These are phyloP conservation scores for Colletotrichum zoysiae DNA, from an alignment of 2,329 filamentous ascomycete species.

Conservation along the genomic window DNA sequence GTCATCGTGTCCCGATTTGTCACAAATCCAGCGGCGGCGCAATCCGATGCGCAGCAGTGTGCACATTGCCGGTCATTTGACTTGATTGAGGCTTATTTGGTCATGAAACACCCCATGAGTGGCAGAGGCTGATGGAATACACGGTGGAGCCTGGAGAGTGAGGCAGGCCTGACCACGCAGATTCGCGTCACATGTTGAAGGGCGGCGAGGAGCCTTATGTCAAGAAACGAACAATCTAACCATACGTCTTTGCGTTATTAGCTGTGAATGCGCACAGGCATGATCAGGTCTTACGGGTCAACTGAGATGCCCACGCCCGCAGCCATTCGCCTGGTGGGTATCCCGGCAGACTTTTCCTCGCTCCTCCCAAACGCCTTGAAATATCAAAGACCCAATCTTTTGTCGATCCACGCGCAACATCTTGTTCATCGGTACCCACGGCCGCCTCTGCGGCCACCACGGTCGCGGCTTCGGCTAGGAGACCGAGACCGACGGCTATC, in stretches of 20 bases:
- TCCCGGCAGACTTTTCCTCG: constrained; percentile 30
- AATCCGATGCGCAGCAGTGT: background rate
- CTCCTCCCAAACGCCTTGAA: constrained; percentile 36
- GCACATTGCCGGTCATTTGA: constrained; percentile 3
- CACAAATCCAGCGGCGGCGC: background rate
- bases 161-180: constrained; percentile 5
- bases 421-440: constrained; percentile 30
- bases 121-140: background rate
- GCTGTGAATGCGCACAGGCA: constrained; percentile 32
- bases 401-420: background rate
- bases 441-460: constrained; percentile 7
- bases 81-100: background rate
- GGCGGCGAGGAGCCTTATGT: constrained; percentile 8
- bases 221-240: constrained; percentile 23
- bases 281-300: constrained; percentile 36
- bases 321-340: constrained; percentile 6
- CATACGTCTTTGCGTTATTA: constrained; percentile 36
- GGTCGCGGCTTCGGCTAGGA: constrained; percentile 35
- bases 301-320: constrained; percentile 34
- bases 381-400: constrained; percentile 15
- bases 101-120: constrained; percentile 1
- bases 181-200: constrained; percentile 20
- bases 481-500: constrained; percentile 49
- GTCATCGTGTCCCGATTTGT: background rate
- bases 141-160: background rate